A percentile compares a stretch with the other conserved stretches of the same genome.
Evolutionary conservation across 345 rosid species (phyloP).

Genomic region (Ceriops decandra): DNA sequence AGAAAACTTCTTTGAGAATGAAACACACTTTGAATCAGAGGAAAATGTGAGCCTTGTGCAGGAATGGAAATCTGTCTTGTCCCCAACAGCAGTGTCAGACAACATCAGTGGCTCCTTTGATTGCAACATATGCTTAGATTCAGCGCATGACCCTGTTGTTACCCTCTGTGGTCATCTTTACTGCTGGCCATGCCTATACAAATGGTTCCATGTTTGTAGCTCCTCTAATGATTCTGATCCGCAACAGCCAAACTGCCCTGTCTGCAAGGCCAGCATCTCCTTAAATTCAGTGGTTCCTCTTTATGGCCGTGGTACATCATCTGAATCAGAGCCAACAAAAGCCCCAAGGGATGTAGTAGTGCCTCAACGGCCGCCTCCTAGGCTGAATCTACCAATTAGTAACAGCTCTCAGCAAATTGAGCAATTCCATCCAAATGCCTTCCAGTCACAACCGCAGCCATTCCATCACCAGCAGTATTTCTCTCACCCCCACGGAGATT

Average conservation of each 20-base stretch:
- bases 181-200: slow-evolving; percentile 38
- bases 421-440: slow-evolving; percentile 21
- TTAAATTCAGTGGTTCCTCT: slow-evolving; percentile 25
- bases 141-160: slow-evolving; percentile 32
- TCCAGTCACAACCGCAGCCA: slow-evolving; percentile 20
- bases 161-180: slow-evolving; percentile 35
- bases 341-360: background rate
- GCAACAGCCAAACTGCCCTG: slow-evolving; percentile 28
- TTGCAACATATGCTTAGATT: slow-evolving; percentile 36
- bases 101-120: slow-evolving; percentile 10
- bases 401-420: slow-evolving; percentile 17
- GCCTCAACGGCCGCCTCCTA: slow-evolving; percentile 21
- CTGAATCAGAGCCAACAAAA: slow-evolving; percentile 4
- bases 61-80: slow-evolving; percentile 30
- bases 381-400: background rate
- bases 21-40: slow-evolving; percentile 30
- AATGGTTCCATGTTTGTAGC: slow-evolving; percentile 23
- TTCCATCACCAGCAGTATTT: slow-evolving; percentile 30
- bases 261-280: slow-evolving; percentile 28
- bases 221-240: slow-evolving; percentile 14
- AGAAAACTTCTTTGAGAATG: slow-evolving; percentile 37
- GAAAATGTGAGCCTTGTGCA: slow-evolving; percentile 28
- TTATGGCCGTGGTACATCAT: slow-evolving; percentile 19
- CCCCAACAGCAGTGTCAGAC: slow-evolving; percentile 16
- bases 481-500: slow-evolving; percentile 31